A percentile compares a stretch with the other conserved stretches of the same genome.
These are phyloP conservation scores for Arbutus unedo DNA, from an alignment of 148 eudicot species.

Conservation along the genomic window DNA sequence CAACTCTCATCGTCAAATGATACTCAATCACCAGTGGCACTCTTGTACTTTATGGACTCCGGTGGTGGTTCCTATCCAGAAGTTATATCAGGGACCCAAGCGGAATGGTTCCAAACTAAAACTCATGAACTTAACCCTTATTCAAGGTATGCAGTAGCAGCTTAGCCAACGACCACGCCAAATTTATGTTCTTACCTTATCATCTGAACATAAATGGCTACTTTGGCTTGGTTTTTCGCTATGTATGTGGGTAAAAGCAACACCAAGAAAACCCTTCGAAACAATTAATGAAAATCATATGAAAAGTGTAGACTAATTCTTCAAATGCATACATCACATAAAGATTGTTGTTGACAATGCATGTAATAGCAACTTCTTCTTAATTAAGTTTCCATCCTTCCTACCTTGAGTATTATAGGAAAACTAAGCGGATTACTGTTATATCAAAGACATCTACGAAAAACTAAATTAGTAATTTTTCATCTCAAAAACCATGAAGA, in stretches of 20 bases:
- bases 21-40: slow-evolving; percentile 44
- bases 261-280: background rate
- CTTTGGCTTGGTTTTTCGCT: background rate
- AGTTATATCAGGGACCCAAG: slow-evolving; percentile 72
- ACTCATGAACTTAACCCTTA: slow-evolving; percentile 67
- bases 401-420: background rate
- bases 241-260: background rate
- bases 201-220: no score
- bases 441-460: background rate
- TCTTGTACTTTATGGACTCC: slow-evolving; percentile 81
- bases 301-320: background rate
- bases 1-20: slow-evolving; percentile 46
- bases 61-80: slow-evolving; percentile 98
- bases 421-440: background rate
- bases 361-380: background rate
- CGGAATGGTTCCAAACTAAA: slow-evolving; percentile 61
- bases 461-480: background rate
- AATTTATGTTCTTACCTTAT: background rate
- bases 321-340: background rate
- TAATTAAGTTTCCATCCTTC: background rate
- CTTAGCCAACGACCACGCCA: background rate
- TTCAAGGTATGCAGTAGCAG: slow-evolving; percentile 44
- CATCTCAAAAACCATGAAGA: background rate
- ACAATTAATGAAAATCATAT: background rate
- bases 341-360: background rate